Evolutionary conservation across 1,284 basidiomycete species (phyloP).

Genomic region (Phylloporus sp.): DNA sequence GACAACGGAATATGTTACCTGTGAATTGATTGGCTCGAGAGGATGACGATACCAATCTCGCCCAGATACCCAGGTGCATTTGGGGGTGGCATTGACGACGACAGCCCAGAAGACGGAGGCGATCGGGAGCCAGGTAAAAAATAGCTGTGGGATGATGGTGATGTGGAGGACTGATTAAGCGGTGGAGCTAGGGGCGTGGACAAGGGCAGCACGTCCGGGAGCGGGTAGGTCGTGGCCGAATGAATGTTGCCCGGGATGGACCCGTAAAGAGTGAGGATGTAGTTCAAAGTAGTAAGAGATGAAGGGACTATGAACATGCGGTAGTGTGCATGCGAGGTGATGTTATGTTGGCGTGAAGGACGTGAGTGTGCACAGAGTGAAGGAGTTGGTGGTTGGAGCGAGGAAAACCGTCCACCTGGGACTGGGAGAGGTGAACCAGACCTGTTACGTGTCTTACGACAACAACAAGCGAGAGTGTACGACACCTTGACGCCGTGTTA

Average conservation of each 20-base stretch:
- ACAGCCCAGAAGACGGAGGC: background rate
- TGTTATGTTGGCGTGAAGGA: constrained; percentile 25
- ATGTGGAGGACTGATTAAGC: constrained; percentile 12
- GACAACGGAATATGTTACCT: constrained; percentile 14
- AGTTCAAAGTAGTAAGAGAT: constrained; percentile 22
- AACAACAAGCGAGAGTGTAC: constrained; percentile 28
- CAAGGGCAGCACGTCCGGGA: constrained; percentile 21
- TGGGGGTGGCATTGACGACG: constrained; percentile 12
- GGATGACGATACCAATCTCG: background rate
- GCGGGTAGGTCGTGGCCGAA: constrained; percentile 15
- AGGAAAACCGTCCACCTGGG: no score
- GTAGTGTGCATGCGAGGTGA: constrained; percentile 32
- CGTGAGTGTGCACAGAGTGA: constrained; percentile 26
- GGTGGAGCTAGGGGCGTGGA: constrained; percentile 18
- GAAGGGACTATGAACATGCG: constrained; percentile 32
- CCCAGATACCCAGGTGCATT: background rate
- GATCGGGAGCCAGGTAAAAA: constrained; percentile 8
- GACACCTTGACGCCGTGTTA: constrained; percentile 20
- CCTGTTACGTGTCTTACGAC: constrained; percentile 15
- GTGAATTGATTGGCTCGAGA: background rate
- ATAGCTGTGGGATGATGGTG: constrained; percentile 2
- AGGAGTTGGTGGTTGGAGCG: constrained; percentile 14
- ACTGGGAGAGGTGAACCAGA: background rate
- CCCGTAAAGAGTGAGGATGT: constrained; percentile 14
- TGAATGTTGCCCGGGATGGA: constrained; percentile 6